These are phyloP conservation scores for Fraxinus dipetala DNA, from an alignment of 305 asterid species.

Conservation along the genomic window DNA sequence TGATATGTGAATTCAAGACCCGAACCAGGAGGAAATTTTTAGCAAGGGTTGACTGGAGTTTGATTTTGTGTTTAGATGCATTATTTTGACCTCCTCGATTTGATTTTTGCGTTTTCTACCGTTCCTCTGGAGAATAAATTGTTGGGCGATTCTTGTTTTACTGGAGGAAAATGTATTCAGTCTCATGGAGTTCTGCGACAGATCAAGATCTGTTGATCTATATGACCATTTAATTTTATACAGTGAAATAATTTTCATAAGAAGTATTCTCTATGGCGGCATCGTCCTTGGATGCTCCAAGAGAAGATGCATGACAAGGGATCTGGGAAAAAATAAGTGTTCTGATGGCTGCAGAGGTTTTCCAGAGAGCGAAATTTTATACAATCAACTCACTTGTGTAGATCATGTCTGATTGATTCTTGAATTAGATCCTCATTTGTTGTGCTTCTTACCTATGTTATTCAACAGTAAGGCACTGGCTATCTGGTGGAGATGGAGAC, in stretches of 20 bases:
- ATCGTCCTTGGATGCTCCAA: slow-evolving; percentile 17
- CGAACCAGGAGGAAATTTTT: slow-evolving; percentile 24
- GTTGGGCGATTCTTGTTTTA: not conserved
- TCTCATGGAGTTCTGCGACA: slow-evolving; percentile 20
- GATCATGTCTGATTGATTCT: not conserved
- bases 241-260: not conserved
- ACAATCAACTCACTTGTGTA: not conserved
- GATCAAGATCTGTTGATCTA: slow-evolving; percentile 29
- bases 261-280: slow-evolving; percentile 9
- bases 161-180: slow-evolving; percentile 16
- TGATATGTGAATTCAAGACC: slow-evolving; percentile 26
- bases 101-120: slow-evolving; percentile 23
- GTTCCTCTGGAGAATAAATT: slow-evolving; percentile 16
- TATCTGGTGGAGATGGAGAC: slow-evolving; percentile 14
- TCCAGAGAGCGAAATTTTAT: not conserved
- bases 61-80: slow-evolving; percentile 23
- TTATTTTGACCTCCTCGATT: slow-evolving; percentile 16
- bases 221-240: slow-evolving; percentile 8
- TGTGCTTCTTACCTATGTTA: not conserved
- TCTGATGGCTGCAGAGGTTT: slow-evolving; percentile 16
- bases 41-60: slow-evolving; percentile 13
- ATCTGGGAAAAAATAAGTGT: not conserved
- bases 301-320: not conserved
- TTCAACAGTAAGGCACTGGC: not conserved
- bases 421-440: not conserved